phyloP scores from a whole-genome alignment of 352 stramenopile genomes.

The Phytophthora pini region DNA sequence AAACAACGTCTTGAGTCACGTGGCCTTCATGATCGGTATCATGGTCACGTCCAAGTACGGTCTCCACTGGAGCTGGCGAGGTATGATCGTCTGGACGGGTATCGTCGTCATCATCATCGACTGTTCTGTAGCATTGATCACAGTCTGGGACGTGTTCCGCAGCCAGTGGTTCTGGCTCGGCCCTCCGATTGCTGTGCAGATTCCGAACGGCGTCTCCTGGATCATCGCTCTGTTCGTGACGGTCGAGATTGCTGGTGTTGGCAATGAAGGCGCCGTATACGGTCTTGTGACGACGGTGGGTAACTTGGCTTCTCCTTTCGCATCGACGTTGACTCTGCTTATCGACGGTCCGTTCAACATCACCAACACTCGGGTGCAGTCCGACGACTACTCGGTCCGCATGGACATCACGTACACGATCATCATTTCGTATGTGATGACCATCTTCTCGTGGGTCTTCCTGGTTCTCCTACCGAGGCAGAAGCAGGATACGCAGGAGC shows the following conservation, averaged over 20 bases:
- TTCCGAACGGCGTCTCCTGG: slow-evolving; percentile 17
- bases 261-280: slow-evolving; percentile 25
- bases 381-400: slow-evolving; percentile 1
- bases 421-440: slow-evolving; percentile 24
- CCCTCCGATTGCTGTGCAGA: slow-evolving; percentile 23
- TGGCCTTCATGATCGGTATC: slow-evolving; percentile 23
- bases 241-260: slow-evolving; percentile 24
- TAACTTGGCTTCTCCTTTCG: slow-evolving; percentile 18
- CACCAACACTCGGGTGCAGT: slow-evolving; percentile 13
- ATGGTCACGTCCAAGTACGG: slow-evolving; percentile 30
- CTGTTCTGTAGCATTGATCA: slow-evolving; percentile 15
- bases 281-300: slow-evolving; percentile 21
- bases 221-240: slow-evolving; percentile 27
- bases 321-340: slow-evolving; percentile 18
- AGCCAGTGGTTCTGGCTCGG: slow-evolving; percentile 26
- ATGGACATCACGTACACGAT: slow-evolving; percentile 15
- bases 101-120: slow-evolving; percentile 20
- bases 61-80: slow-evolving; percentile 24
- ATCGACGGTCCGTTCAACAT: slow-evolving; percentile 25
- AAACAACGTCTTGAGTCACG: slow-evolving; percentile 6
- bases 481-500: slow-evolving; percentile 24
- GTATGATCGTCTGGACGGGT: slow-evolving; percentile 23
- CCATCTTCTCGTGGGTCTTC: slow-evolving; percentile 28
- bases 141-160: slow-evolving; percentile 23
- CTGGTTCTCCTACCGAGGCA: slow-evolving; percentile 20